These are phyloP conservation scores for Russula foetens DNA, from an alignment of 768 basidiomycete species.

Conservation along the genomic window DNA sequence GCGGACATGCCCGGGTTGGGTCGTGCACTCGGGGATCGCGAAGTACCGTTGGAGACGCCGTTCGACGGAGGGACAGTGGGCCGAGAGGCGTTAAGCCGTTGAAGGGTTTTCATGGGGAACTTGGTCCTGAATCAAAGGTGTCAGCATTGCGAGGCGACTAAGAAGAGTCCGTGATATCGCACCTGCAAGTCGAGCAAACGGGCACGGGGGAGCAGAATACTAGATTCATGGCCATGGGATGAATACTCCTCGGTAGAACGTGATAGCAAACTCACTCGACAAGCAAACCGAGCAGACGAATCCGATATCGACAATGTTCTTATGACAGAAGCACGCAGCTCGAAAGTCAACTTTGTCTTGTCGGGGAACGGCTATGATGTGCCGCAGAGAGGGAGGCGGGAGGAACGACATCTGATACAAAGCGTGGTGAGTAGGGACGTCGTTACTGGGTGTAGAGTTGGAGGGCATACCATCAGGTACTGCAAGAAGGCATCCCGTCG, in stretches of 20 bases:
- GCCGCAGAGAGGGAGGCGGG: slow-evolving; percentile 61
- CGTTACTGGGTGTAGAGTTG: background rate
- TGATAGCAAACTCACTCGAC: slow-evolving; percentile 57
- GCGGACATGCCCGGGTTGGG: slow-evolving; percentile 14
- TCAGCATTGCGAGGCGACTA: background rate
- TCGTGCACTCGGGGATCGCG: slow-evolving; percentile 13
- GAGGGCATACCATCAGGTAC: slow-evolving; percentile 61
- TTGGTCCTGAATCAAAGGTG: slow-evolving; percentile 54
- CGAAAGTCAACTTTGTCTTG: slow-evolving; percentile 96
- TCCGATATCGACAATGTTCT: slow-evolving; percentile 91
- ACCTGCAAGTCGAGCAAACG: slow-evolving; percentile 92
- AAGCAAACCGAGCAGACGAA: slow-evolving; percentile 99
- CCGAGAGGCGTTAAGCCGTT: slow-evolving; percentile 59
- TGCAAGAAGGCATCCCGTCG: slow-evolving; percentile 84
- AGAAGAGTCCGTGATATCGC: slow-evolving; percentile 26
- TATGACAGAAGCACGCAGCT: slow-evolving; percentile 98
- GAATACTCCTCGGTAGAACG: background rate
- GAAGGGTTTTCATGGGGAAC: slow-evolving; percentile 89
- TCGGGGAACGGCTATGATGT: slow-evolving; percentile 74
- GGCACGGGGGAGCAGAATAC: slow-evolving; percentile 93
- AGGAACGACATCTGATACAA: slow-evolving; percentile 79
- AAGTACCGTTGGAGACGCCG: slow-evolving; percentile 13
- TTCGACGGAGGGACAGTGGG: slow-evolving; percentile 20
- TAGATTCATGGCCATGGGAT: slow-evolving; percentile 26
- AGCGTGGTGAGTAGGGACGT: background rate